phyloP scores from a whole-genome alignment of 345 rosid species.

The Arabidopsis suecica region DNA sequence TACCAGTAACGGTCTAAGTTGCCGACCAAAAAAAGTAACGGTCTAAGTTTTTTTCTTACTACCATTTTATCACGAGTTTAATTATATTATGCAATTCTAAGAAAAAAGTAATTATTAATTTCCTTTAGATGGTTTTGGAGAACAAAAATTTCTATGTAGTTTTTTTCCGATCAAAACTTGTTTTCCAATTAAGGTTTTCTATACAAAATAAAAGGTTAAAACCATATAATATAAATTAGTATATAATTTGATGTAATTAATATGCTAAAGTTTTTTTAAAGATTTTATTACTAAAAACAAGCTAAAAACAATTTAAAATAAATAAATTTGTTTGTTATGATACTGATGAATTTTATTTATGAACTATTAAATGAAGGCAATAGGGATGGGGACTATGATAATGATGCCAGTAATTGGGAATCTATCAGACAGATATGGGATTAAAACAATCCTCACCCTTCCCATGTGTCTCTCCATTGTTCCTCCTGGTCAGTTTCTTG shows the following conservation, averaged over 20 bases:
- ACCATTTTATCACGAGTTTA: no score
- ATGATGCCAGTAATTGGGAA: conserved; percentile 86
- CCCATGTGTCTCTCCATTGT: conserved; percentile 66
- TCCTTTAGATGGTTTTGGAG: no score
- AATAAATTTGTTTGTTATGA: not conserved
- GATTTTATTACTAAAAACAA: not conserved
- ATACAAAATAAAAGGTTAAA: not conserved
- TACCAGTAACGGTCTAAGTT: no score
- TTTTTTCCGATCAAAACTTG: no score
- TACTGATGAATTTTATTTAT: not conserved
- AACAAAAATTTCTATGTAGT: no score
- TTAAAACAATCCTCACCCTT: conserved; percentile 71
- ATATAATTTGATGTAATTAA: not conserved
- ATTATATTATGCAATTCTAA: no score
- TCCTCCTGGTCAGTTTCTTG: conserved; percentile 55
- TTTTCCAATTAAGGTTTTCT: not conserved
- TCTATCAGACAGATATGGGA: conserved; percentile 81
- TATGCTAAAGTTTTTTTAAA: not conserved
- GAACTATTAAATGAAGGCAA: conserved; percentile 50
- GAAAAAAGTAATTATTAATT: no score
- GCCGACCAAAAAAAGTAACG: no score
- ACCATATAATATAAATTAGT: not conserved
- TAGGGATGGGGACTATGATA: conserved; percentile 78
- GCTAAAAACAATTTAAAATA: no score
- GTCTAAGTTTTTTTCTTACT: no score